Conservation (phyloP, 2,329 filamentous ascomycete species). For the Xylaria sp. region DNA sequence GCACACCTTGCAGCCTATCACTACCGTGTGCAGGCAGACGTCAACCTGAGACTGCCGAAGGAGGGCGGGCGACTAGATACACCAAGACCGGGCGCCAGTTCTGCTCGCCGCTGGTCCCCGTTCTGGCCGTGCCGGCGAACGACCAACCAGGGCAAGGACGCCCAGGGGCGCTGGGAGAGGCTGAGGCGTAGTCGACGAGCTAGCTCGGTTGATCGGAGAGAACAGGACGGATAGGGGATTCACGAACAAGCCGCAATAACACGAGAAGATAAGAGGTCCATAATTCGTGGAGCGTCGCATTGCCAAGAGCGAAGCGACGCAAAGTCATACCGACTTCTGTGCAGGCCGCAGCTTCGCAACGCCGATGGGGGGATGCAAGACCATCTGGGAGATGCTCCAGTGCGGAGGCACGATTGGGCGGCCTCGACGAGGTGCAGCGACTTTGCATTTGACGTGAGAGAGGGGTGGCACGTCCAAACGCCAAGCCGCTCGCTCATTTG, state of each 20-base stretch:
- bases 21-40: slow-evolving; percentile 37
- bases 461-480: slow-evolving; percentile 31
- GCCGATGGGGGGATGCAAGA: slow-evolving; percentile 35
- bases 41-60: slow-evolving; percentile 42
- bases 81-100: slow-evolving; percentile 37
- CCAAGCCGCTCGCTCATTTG: slow-evolving; percentile 51
- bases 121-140: slow-evolving; percentile 36
- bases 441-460: slow-evolving; percentile 34
- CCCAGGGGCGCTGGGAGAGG: slow-evolving; percentile 33
- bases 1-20: slow-evolving; percentile 45
- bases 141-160: slow-evolving; percentile 23
- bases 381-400: slow-evolving; percentile 26
- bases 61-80: slow-evolving; percentile 37
- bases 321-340: slow-evolving; percentile 43
- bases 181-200: slow-evolving; percentile 36
- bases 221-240: slow-evolving; percentile 35
- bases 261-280: slow-evolving; percentile 43
- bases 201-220: slow-evolving; percentile 41
- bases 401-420: slow-evolving; percentile 35
- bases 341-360: slow-evolving; percentile 32
- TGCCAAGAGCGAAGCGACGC: slow-evolving; percentile 41
- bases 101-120: slow-evolving; percentile 27
- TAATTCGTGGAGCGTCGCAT: slow-evolving; percentile 31
- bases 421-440: slow-evolving; percentile 42
- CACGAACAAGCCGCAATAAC: slow-evolving; percentile 44